These are phyloP conservation scores for Zygnema cylindricum DNA, from an alignment of 139 green algal species.

Conservation along the genomic window DNA sequence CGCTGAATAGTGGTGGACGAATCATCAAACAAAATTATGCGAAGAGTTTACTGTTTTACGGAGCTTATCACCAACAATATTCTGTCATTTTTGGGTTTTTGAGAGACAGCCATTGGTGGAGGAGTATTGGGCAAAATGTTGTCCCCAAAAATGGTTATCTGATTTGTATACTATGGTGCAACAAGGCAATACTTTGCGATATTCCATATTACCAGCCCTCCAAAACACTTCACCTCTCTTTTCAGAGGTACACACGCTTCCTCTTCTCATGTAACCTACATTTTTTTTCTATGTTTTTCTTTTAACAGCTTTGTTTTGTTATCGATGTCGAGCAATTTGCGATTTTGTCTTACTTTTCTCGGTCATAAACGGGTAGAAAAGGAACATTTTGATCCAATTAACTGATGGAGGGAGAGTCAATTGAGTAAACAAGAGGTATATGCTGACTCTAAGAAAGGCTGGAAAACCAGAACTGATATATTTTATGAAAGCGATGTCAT, in stretches of 20 bases:
- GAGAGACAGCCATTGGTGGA: neutral
- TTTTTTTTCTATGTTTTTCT: too few species aligned
- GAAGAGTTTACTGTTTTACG: neutral
- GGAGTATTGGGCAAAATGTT: neutral
- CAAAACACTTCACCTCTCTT: neutral
- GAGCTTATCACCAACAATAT: too few species aligned
- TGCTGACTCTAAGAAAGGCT: too few species aligned
- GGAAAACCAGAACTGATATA: too few species aligned
- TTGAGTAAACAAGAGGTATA: too few species aligned
- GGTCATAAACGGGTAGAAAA: neutral
- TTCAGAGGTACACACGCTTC: constrained; percentile 17
- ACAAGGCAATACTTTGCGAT: neutral
- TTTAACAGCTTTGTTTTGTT: too few species aligned
- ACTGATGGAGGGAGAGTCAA: too few species aligned
- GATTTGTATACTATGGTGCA: neutral
- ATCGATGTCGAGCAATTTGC: neutral
- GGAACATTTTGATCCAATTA: neutral
- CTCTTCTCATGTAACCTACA: too few species aligned
- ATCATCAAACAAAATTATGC: neutral
- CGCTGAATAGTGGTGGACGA: too few species aligned
- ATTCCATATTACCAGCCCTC: neutral
- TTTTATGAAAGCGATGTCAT: too few species aligned
- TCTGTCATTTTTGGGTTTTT: too few species aligned
- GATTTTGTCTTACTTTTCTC: neutral
- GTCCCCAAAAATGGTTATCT: neutral